Evolutionary conservation across 202 grass and related monocot species (phyloP), one percentile per base, ranked within the genome.

Genomic region (Zizania palustris): DNA sequence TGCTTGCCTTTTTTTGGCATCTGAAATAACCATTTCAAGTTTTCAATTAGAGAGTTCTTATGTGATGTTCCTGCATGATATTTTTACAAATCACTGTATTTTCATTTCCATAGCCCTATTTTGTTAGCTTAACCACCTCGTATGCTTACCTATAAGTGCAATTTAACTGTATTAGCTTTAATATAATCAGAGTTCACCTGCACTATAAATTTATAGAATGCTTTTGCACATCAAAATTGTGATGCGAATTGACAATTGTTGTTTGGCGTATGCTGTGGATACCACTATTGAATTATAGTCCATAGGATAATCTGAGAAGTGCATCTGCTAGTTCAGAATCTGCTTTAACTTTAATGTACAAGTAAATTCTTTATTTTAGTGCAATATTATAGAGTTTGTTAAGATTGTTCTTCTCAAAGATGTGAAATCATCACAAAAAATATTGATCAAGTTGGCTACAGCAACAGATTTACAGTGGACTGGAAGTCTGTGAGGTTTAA

Each of bases 1-100:
- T 45, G 34, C n/a, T 46, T 69, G 28, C 45, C 68, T 79, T 63
- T 51, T 77, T 81, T 69, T 49, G 18, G 43, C 45, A 56, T 63
- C 37, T 76, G 8, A 39, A 71, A 4, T 67, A 19, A 67, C 42
- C 15, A 19, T 59, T 71, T 82, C 20, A 76, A 65, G 42, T 41
- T 66, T 65, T 82, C 16, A 71, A 57, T 44, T 53, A 60, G 14
- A 40, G 16, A 54, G 19, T 62, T 62, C 11, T 45, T 10, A 45
- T 69, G 9, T 13, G 39, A 44, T 73, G 41, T 63, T n/a, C 41
- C 5, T 3, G 0, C 49, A 60, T 20, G 51, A 51, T 75, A 76
- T 67, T 13, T 16, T 18, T 72, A 16, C 19, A 33, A 61, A 11
- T 6, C 37, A 15, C 56, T 67, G 28, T 63, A 13, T 74, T 43